Base-by-base conservation (phyloP, 371 early-diverging fungal species). In the Saksenaea vasiformis region DNA sequence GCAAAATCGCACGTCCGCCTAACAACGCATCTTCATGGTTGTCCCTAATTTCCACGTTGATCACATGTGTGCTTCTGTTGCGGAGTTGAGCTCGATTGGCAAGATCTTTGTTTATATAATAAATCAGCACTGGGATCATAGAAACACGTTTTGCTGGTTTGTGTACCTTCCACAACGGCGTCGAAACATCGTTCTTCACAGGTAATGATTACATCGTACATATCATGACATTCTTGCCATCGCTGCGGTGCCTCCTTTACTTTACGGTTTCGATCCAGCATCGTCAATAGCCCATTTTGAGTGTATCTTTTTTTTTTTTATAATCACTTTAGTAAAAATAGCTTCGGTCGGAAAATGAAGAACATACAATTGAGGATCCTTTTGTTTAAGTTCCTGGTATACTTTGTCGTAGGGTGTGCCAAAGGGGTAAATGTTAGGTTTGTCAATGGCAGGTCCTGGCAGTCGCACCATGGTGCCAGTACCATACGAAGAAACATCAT, bases 161-260 rank as follows among this genome's bases (percentile, higher is more conserved):
- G n/a, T 66, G 57, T 70, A 91, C 92, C 96, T 78, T 98, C 97
- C 51, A 91, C 89, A 0, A 97, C 97, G 0, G 95, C 88, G 70
- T 96, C 96, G 72, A 93, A 98, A 57, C 94, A 94, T 28, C 97
- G 86, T 71, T 98, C 98, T 78, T 98, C 99, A 66, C 98, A 98
- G 3, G 97, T 97, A 54, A 98, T 91, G 35, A 98, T 91, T 0
- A 98, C 90, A 75, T 98, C 98, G 74, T 88, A 97, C n/a, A 82
- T 74, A 34, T 87, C 85, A 10, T 75, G 65, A 15, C 84, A 86
- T 57, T 94, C 93, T 58, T 95, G 95, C 82, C 84, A 86, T 35
- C 90, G 83, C 73, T 98, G 95, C 1, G 99, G 96, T 2, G 97
- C 95, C 31, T 69, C 69, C 69, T 98, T 98, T 58, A 97, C 93